Base-by-base conservation (phyloP, 768 basidiomycete species). In the Termitomyces sp. region DNA sequence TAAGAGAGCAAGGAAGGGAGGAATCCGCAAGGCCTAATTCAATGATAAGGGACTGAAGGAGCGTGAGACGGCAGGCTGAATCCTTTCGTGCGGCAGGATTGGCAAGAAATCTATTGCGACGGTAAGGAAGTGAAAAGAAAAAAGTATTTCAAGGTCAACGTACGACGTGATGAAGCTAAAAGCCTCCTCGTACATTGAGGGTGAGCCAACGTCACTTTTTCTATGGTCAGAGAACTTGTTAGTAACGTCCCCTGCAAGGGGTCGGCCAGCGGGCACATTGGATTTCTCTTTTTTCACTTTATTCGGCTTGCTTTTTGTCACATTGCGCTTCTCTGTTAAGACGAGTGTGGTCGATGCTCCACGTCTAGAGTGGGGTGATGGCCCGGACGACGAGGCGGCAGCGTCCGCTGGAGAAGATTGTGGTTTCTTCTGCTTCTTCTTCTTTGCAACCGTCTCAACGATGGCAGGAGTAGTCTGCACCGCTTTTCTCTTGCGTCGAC, bases 31-130 rank as follows among this genome's bases (percentile, higher is more conserved):
- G 73, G n/a, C 89, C 89, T n/a, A 92, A 77, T 71, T 92, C 90
- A 59, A 91, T 75, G 62, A 90, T 84, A 58, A 92, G 79, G 0
- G 88, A 84, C 57, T 90, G 90, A 6, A 91, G 75, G 40, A 92
- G 74, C 6, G 79, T 76, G 36, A 92, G 80, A 40, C 82, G 75
- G 53, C 77, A 79, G 9, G 75, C 72, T 6, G 73, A 69, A 60
- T 78, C 73, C 38, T 66, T 64, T 59, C 73, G 72, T 16, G 75
- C 77, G 6, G 75, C 69, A 1, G 83, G 78, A 59, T 79, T 77
- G 2, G 77, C 76, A 40, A 87, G 74, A 73, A 81, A 84, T 16
- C 82, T 85, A 26, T 42, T 36, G 38, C 24, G 42, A 54, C 43
- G 44, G 52, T 53, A 46, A 56, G 57, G 45, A 35, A 24, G 51